Evolutionary conservation across 1,284 basidiomycete genomes (phyloP).

Genomic region (Microbotryum intermedium): DNA sequence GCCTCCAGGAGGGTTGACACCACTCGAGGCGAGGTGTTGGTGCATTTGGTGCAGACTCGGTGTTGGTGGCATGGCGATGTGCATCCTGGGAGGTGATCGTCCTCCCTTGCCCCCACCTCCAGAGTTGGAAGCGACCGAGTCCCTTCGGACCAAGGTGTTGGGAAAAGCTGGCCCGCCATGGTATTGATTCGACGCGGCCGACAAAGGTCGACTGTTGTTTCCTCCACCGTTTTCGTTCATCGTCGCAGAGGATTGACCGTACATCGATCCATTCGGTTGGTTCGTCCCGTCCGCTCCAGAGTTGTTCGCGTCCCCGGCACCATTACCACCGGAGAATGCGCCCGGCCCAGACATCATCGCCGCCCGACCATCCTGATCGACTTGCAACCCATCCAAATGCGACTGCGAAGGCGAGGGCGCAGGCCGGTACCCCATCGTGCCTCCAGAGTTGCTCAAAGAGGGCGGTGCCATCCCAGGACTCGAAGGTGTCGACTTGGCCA

Average conservation of each 20-base stretch:
- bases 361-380: constrained; percentile 7
- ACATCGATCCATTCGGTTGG: constrained; percentile 1
- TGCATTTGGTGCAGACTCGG: neutral
- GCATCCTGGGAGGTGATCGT: neutral
- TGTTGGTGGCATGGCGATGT: neutral
- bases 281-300: neutral
- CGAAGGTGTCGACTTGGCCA: constrained; percentile 3
- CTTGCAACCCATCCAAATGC: neutral
- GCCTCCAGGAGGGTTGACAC: neutral
- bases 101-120: too few relatives aligned
- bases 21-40: neutral
- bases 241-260: neutral
- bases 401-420: constrained; percentile 15
- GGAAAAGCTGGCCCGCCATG: too few relatives aligned
- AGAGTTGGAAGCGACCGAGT: neutral
- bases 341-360: constrained; percentile 1
- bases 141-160: neutral
- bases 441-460: neutral
- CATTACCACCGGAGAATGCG: neutral
- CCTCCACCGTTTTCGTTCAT: neutral
- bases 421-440: constrained; percentile 6
- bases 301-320: neutral
- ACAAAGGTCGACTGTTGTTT: constrained; percentile 10
- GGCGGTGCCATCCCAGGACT: constrained; percentile 7
- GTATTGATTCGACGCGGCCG: constrained; percentile 19